Conservation (phyloP, 2,329 filamentous ascomycete species). For the Fusarium heterosporum region DNA sequence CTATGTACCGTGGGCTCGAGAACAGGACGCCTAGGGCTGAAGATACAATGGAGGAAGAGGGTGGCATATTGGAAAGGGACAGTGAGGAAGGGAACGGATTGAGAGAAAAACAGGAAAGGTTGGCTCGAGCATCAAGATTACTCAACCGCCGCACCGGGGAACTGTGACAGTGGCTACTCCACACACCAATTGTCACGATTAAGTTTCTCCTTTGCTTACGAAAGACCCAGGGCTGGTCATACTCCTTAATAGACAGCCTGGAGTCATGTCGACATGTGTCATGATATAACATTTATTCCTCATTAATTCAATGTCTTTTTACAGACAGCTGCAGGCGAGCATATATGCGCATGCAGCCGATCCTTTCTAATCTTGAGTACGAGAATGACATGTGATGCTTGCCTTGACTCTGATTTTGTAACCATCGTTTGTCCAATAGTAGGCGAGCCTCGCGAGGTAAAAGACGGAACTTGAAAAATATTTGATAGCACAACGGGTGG, state of each 20-base stretch:
- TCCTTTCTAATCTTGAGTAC: slow-evolving; percentile 23
- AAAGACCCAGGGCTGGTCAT: slow-evolving; percentile 35
- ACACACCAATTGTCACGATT: slow-evolving; percentile 1
- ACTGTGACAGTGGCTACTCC: slow-evolving; percentile 25
- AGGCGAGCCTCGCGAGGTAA: not conserved
- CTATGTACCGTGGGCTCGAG: slow-evolving; percentile 52
- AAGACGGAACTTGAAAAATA: not conserved
- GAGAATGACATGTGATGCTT: slow-evolving; percentile 18
- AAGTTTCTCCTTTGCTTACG: slow-evolving; percentile 23
- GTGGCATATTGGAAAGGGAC: slow-evolving; percentile 44
- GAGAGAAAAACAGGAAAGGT: slow-evolving; percentile 53
- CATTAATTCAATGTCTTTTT: slow-evolving; percentile 44
- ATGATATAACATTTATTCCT: slow-evolving; percentile 50
- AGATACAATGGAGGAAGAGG: slow-evolving; percentile 40
- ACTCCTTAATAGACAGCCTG: slow-evolving; percentile 41
- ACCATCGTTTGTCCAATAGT: slow-evolving; percentile 1
- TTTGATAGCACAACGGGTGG: not conserved
- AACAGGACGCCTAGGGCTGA: slow-evolving; percentile 33
- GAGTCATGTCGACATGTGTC: slow-evolving; percentile 46
- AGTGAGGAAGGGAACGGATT: slow-evolving; percentile 46
- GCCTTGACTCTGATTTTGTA: not conserved
- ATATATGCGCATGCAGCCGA: slow-evolving; percentile 27
- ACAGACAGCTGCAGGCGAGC: slow-evolving; percentile 30
- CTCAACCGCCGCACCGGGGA: slow-evolving; percentile 45
- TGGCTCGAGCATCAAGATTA: slow-evolving; percentile 56